These are phyloP conservation scores for Sequoia sempervirens DNA, from an alignment of 75 land plant genomes.

Conservation along the genomic window DNA sequence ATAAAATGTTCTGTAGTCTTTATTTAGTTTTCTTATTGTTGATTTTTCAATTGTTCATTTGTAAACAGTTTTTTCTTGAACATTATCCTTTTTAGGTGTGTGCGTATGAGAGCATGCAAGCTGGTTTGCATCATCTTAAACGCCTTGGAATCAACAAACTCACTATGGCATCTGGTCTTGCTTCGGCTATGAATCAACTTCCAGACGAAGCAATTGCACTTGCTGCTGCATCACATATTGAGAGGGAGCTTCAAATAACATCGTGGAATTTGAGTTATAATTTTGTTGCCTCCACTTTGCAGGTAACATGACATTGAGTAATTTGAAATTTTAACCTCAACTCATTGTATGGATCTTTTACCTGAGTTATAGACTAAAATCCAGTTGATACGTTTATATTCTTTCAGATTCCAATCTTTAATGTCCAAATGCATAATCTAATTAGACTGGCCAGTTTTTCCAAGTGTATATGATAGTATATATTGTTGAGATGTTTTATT, in stretches of 20 bases:
- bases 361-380: background rate
- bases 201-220: constrained; percentile 93
- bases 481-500: background rate
- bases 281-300: constrained; percentile 86
- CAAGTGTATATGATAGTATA: background rate
- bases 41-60: background rate
- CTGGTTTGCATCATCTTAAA: constrained; percentile 86
- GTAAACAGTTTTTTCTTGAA: background rate
- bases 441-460: background rate
- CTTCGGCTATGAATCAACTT: constrained; percentile 90
- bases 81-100: constrained; percentile 59
- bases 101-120: constrained; percentile 97
- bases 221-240: constrained; percentile 98
- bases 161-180: constrained; percentile 65
- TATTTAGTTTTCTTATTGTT: constrained; percentile 1
- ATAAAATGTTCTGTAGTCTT: background rate
- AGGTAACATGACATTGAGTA: constrained; percentile 40
- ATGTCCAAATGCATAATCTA: background rate
- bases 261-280: constrained; percentile 96
- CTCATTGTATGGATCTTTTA: background rate
- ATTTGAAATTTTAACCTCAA: background rate
- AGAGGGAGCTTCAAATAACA: constrained; percentile 93
- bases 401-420: background rate
- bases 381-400: background rate
- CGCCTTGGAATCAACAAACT: constrained; percentile 79